Percentiles rank a stretch among this genome's conserved stretches.
Evolutionary conservation across 306 rosid species (phyloP).

Genomic region (Luffa aegyptiaca): DNA sequence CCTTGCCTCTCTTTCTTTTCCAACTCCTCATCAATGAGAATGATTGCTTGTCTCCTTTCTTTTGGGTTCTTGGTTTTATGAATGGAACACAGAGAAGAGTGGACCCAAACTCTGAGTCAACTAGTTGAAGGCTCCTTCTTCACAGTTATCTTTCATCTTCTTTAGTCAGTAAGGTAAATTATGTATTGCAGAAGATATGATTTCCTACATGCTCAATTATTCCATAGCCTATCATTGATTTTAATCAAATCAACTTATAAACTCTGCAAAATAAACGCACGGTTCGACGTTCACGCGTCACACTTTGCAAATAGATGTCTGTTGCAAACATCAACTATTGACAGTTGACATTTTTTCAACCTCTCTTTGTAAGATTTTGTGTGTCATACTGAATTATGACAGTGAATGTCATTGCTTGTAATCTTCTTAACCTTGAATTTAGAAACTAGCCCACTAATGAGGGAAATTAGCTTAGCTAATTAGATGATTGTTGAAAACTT

Average conservation of each 20-base stretch:
- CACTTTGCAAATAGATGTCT: neutral
- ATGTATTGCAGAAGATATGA: constrained; percentile 1
- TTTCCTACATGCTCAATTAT: neutral
- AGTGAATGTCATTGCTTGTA: neutral
- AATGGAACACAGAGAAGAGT: constrained; percentile 7
- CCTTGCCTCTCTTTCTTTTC: constrained; percentile 5
- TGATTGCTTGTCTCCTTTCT: constrained; percentile 18
- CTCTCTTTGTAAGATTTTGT: neutral
- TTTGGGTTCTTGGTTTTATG: neutral
- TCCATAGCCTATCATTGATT: neutral
- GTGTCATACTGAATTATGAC: neutral
- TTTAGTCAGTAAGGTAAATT: constrained; percentile 13
- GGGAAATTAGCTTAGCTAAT: neutral
- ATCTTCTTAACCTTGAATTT: neutral
- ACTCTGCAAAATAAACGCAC: neutral
- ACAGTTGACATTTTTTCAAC: neutral
- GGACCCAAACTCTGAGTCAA: constrained; percentile 19
- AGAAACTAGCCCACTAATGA: neutral
- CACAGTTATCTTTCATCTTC: constrained; percentile 9
- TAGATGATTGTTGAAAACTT: neutral
- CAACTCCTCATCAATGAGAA: constrained; percentile 27
- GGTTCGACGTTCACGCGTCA: neutral
- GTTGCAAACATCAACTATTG: neutral
- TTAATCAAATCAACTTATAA: neutral
- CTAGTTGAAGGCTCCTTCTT: constrained; percentile 4